Conservation (phyloP, 2,329 filamentous ascomycete species). For the Epicoccum nigrum region DNA sequence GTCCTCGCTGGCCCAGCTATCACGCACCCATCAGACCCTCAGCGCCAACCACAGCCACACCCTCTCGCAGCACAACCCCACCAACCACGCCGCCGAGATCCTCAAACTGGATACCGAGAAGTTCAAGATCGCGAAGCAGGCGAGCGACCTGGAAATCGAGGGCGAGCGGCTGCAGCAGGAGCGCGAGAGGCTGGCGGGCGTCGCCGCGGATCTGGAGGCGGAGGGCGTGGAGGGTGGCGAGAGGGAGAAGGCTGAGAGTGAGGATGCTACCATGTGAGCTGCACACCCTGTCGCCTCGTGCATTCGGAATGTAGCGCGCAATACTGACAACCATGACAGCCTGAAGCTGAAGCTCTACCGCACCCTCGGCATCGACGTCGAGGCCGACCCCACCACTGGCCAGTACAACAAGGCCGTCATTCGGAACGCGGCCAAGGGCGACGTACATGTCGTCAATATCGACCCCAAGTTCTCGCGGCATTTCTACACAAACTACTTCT, state of each 20-base stretch:
- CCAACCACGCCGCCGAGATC: constrained; percentile 82
- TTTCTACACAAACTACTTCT: constrained; percentile 96
- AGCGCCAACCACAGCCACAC: constrained; percentile 79
- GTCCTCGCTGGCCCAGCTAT: constrained; percentile 60
- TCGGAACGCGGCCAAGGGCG: constrained; percentile 82
- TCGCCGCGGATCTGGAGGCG: constrained; percentile 80
- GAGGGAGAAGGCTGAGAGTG: constrained; percentile 54
- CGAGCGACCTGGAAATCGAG: constrained; percentile 88
- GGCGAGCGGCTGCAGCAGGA: constrained; percentile 87
- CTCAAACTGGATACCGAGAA: constrained; percentile 89
- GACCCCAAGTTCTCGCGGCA: constrained; percentile 89
- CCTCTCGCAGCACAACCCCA: constrained; percentile 73
- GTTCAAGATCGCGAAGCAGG: constrained; percentile 91
- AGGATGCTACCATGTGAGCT: constrained; percentile 57
- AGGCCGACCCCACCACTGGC: constrained; percentile 73
- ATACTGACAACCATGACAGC: constrained; percentile 42
- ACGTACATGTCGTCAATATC: constrained; percentile 93
- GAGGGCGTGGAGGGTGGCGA: constrained; percentile 81
- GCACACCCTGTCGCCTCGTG: too few relatives aligned
- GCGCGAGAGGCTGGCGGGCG: constrained; percentile 73
- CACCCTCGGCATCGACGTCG: constrained; percentile 86
- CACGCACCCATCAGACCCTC: constrained; percentile 76
- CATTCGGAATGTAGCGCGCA: background rate
- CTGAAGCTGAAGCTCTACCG: constrained; percentile 90
- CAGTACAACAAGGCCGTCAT: constrained; percentile 87